phyloP scores from a whole-genome alignment of 2,329 filamentous ascomycete species.

The Podosphaera leucotricha region DNA sequence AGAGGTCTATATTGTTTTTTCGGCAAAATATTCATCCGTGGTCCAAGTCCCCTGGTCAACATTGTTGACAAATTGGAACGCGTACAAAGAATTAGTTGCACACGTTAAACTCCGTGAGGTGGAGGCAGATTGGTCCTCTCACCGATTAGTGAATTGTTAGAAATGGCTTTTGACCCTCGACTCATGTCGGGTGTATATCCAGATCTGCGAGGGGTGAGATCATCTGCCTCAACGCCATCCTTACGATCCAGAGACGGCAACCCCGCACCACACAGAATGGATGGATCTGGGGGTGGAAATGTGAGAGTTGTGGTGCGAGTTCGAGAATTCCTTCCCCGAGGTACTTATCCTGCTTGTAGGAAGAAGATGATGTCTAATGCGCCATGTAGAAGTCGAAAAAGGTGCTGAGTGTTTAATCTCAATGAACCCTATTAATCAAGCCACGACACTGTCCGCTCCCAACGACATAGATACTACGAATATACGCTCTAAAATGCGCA shows the following conservation, averaged over 20 bases:
- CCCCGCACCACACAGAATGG: conserved; percentile 24
- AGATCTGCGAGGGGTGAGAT: conserved; percentile 23
- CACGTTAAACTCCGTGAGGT: too few species aligned
- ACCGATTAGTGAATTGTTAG: not conserved
- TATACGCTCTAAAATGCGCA: conserved; percentile 39
- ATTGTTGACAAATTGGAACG: too few species aligned
- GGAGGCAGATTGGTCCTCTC: too few species aligned
- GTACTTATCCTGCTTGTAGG: conserved; percentile 20
- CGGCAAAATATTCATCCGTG: too few species aligned
- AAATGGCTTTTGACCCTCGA: conserved; percentile 20
- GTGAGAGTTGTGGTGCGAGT: conserved; percentile 66
- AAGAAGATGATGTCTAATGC: not conserved
- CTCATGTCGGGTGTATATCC: conserved; percentile 22
- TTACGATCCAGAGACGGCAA: conserved; percentile 48
- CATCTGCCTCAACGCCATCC: conserved; percentile 57
- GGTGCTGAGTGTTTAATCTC: conserved; percentile 64
- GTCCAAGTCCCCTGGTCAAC: too few species aligned
- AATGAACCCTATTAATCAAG: conserved; percentile 75
- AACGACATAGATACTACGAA: conserved; percentile 29
- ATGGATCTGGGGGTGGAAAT: conserved; percentile 38
- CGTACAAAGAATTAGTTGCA: too few species aligned
- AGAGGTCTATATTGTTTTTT: too few species aligned
- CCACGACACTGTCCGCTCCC: conserved; percentile 58
- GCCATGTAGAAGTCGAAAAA: conserved; percentile 47
- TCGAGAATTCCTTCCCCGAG: conserved; percentile 54